phyloP scores from a whole-genome alignment of 1,284 basidiomycete genomes.

The Pseudozyma thailandica region DNA sequence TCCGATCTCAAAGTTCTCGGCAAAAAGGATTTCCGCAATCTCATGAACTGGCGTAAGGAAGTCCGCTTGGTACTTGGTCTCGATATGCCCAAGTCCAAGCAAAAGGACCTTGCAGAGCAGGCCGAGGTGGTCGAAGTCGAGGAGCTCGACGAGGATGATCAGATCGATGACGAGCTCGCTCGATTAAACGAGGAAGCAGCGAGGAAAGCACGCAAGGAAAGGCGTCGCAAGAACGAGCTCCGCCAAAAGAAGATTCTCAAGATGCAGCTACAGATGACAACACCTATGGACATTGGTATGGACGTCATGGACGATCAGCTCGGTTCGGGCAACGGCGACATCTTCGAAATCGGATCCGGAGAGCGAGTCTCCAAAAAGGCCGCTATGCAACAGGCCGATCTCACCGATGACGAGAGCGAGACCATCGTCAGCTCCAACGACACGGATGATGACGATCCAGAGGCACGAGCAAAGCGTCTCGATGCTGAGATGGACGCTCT shows the following conservation, averaged over 20 bases:
- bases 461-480: conserved; percentile 72
- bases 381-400: conserved; percentile 69
- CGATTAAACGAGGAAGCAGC: conserved; percentile 83
- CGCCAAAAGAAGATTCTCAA: conserved; percentile 88
- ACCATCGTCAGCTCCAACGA: conserved; percentile 75
- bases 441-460: conserved; percentile 70
- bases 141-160: conserved; percentile 71
- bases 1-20: conserved; percentile 96
- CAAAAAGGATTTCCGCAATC: conserved; percentile 92
- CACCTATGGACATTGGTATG: conserved; percentile 92
- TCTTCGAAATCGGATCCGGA: conserved; percentile 58
- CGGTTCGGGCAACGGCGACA: conserved; percentile 51
- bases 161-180: conserved; percentile 80
- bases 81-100: conserved; percentile 45
- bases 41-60: conserved; percentile 82
- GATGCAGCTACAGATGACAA: conserved; percentile 97
- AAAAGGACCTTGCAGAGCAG: conserved; percentile 48
- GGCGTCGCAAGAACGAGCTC: conserved; percentile 87
- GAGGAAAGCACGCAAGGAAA: conserved; percentile 79
- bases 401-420: conserved; percentile 69
- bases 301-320: conserved; percentile 71
- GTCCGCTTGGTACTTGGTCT: conserved; percentile 78
- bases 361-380: conserved; percentile 41
- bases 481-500: conserved; percentile 88
- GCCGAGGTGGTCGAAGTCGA: conserved; percentile 74